These are phyloP conservation scores for Plasmodium knowlesi DNA, from an alignment of 169 alveolate species.

Conservation along the genomic window DNA sequence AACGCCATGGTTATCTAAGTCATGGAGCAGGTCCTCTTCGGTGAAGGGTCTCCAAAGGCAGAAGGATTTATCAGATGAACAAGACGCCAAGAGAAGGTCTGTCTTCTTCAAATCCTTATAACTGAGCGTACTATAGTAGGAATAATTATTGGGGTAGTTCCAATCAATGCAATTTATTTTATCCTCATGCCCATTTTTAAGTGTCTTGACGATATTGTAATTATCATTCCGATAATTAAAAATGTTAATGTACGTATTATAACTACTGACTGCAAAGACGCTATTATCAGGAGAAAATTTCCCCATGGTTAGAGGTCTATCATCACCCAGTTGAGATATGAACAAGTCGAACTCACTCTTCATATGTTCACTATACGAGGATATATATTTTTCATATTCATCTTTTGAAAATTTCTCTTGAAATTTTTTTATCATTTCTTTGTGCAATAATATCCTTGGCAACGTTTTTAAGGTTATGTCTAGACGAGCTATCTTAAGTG, in stretches of 20 bases:
- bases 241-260: slow-evolving; percentile 68
- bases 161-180: slow-evolving; percentile 84
- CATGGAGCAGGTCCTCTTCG: slow-evolving; percentile 15
- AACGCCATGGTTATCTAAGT: not conserved
- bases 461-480: slow-evolving; percentile 75
- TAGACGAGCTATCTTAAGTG: slow-evolving; percentile 73
- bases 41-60: slow-evolving; percentile 83
- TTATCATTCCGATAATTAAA: slow-evolving; percentile 76
- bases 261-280: slow-evolving; percentile 77
- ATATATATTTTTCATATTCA: slow-evolving; percentile 82
- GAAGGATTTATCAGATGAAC: slow-evolving; percentile 82
- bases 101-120: slow-evolving; percentile 64
- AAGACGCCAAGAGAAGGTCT: slow-evolving; percentile 79
- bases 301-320: slow-evolving; percentile 85
- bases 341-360: slow-evolving; percentile 77
- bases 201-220: slow-evolving; percentile 68
- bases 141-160: slow-evolving; percentile 77
- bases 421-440: slow-evolving; percentile 77
- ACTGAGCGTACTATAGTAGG: slow-evolving; percentile 69
- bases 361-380: slow-evolving; percentile 76
- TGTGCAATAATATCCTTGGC: slow-evolving; percentile 74
- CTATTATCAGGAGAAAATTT: slow-evolving; percentile 84
- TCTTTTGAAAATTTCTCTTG: slow-evolving; percentile 76
- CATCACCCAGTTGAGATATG: slow-evolving; percentile 83
- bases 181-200: slow-evolving; percentile 80